phyloP scores from a whole-genome alignment of 139 green algal species.

The Picochlorum sp. region DNA sequence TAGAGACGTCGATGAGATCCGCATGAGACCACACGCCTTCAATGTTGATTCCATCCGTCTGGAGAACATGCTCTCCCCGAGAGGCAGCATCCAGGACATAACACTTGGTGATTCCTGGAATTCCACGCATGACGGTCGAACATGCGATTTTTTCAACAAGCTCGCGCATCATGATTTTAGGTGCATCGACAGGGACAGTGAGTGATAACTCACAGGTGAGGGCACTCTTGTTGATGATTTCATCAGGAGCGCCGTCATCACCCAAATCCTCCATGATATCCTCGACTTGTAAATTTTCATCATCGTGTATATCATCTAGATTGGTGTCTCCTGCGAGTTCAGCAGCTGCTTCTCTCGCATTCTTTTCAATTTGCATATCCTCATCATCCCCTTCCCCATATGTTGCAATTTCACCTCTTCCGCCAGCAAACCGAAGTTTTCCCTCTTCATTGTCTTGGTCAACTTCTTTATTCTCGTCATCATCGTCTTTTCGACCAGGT shows the following conservation, averaged over 20 bases:
- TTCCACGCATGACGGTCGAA: constrained; percentile 39
- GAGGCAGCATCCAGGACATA: constrained; percentile 63
- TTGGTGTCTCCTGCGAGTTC: not conserved
- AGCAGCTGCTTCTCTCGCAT: constrained; percentile 10
- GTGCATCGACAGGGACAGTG: constrained; percentile 47
- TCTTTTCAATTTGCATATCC: constrained; percentile 45
- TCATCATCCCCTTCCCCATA: constrained; percentile 73
- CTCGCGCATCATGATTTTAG: constrained; percentile 84
- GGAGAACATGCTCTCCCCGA: constrained; percentile 42
- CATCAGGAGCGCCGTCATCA: not conserved
- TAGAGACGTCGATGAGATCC: constrained; percentile 31
- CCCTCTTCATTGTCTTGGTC: constrained; percentile 65
- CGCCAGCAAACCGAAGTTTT: constrained; percentile 57
- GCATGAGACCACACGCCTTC: constrained; percentile 46
- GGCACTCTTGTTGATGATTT: constrained; percentile 13
- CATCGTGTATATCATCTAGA: constrained; percentile 3
- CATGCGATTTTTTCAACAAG: constrained; percentile 67
- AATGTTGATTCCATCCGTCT: constrained; percentile 96
- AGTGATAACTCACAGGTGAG: constrained; percentile 36
- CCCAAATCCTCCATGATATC: constrained; percentile 7
- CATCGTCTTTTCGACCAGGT: constrained; percentile 40
- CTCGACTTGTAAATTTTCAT: not conserved
- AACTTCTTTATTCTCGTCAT: constrained; percentile 57
- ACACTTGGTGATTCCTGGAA: constrained; percentile 45
- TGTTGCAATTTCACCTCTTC: constrained; percentile 52